Conservation (phyloP, 257 asterid genomes). For the Ligustrum vulgare region DNA sequence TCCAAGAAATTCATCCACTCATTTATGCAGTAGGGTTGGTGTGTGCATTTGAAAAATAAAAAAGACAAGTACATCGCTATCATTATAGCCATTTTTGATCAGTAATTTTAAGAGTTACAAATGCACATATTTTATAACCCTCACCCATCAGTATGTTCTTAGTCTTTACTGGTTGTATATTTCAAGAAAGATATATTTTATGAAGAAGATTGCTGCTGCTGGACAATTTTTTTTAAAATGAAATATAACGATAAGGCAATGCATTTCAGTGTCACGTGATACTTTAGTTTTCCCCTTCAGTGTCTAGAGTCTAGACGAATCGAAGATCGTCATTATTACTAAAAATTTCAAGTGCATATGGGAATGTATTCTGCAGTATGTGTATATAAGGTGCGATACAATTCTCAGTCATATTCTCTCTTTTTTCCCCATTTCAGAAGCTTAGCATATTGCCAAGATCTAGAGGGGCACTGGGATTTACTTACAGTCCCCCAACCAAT, state of each 20-base stretch:
- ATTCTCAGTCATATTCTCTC: background rate
- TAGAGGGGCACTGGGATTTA: conserved; percentile 96
- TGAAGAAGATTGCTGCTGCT: conserved; percentile 8
- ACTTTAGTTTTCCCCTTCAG: conserved; percentile 6
- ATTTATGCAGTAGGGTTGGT: background rate
- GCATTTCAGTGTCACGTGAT: background rate
- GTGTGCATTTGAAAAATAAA: background rate
- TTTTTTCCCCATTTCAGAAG: conserved; percentile 41
- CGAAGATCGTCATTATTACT: conserved; percentile 12
- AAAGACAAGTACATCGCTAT: background rate
- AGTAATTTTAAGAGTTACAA: background rate
- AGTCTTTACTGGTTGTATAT: background rate
- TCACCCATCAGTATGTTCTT: background rate
- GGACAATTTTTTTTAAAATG: background rate
- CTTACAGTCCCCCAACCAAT: conserved; percentile 83
- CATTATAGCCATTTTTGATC: background rate
- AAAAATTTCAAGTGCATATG: background rate
- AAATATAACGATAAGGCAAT: background rate
- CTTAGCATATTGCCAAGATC: conserved; percentile 98
- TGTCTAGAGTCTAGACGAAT: conserved; percentile 11
- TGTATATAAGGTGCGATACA: background rate
- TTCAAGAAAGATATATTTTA: background rate
- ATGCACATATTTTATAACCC: background rate
- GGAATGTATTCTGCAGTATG: background rate
- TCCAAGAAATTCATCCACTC: background rate